Percentiles rank a stretch among this genome's conserved stretches.
Evolutionary conservation across 1,139 yeast species (phyloP).

Genomic region (Blastobotrys malaysiensis): DNA sequence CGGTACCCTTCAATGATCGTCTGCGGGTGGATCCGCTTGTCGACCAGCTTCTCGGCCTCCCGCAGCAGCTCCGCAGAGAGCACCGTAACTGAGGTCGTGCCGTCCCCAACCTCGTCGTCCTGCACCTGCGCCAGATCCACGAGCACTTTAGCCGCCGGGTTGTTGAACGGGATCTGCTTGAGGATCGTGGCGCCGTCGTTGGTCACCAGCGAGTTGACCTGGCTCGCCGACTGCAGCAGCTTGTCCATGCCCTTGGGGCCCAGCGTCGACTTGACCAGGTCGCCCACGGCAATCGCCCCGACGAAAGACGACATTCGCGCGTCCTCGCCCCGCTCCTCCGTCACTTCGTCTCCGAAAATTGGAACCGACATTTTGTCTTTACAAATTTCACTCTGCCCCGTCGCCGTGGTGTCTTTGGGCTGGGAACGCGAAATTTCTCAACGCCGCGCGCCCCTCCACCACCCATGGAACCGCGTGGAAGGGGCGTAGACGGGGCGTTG

Average conservation of each 20-base stretch:
- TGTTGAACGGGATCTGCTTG: constrained; percentile 90
- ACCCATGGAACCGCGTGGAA: constrained; percentile 1
- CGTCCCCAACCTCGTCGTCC: constrained; percentile 98
- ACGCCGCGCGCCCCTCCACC: not conserved
- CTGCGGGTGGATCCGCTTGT: constrained; percentile 94
- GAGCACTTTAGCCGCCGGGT: constrained; percentile 96
- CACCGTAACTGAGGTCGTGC: constrained; percentile 97
- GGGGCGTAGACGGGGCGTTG: too few species aligned
- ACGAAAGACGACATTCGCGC: constrained; percentile 95
- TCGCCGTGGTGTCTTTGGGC: not conserved
- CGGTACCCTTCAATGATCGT: constrained; percentile 95
- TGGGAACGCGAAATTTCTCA: not conserved
- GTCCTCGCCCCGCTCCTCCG: constrained; percentile 96
- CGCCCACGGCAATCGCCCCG: constrained; percentile 99
- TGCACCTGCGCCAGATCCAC: constrained; percentile 96
- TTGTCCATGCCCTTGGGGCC: constrained; percentile 99
- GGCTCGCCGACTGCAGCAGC: constrained; percentile 78
- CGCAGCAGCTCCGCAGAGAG: constrained; percentile 84
- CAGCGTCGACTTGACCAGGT: constrained; percentile 86
- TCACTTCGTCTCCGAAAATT: constrained; percentile 94
- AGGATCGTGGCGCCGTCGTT: constrained; percentile 98
- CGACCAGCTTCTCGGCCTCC: constrained; percentile 92
- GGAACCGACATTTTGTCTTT: constrained; percentile 55
- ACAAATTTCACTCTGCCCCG: too few species aligned
- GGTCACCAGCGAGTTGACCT: constrained; percentile 75